A percentile compares a stretch with the other conserved stretches of the same genome.
phyloP scores from a whole-genome alignment of 805 yeast species.

The Nematodospora valgi region DNA sequence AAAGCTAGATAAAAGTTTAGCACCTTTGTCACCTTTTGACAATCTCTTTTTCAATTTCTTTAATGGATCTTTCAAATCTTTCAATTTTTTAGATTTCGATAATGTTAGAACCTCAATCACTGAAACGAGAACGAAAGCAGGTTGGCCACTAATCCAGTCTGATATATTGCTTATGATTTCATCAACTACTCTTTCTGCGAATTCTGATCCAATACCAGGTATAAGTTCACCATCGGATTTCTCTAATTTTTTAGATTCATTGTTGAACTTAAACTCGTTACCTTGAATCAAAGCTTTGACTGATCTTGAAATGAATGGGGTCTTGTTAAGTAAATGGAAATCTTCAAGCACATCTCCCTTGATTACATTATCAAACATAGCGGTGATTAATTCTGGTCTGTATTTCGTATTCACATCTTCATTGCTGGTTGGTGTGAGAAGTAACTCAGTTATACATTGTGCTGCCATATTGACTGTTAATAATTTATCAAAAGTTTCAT shows the following conservation, averaged over 20 bases:
- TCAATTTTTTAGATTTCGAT: constrained; percentile 33
- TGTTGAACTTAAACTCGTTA: constrained; percentile 72
- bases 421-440: constrained; percentile 41
- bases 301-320: constrained; percentile 70
- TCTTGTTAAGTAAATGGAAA: constrained; percentile 61
- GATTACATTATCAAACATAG: constrained; percentile 51
- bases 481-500: constrained; percentile 41
- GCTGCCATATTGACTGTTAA: constrained; percentile 74
- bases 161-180: constrained; percentile 50
- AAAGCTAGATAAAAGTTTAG: constrained; percentile 28
- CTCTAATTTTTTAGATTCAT: constrained; percentile 44
- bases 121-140: constrained; percentile 80
- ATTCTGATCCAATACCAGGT: constrained; percentile 53
- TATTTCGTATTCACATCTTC: constrained; percentile 36
- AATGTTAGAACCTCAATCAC: constrained; percentile 63
- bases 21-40: constrained; percentile 64
- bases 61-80: constrained; percentile 51
- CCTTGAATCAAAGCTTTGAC: constrained; percentile 78
- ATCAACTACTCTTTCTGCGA: constrained; percentile 52
- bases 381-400: constrained; percentile 50
- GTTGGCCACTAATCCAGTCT: constrained; percentile 64
- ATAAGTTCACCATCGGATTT: constrained; percentile 37
- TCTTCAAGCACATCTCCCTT: constrained; percentile 67
- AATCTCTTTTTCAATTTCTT: constrained; percentile 45
- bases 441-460: constrained; percentile 75